A percentile compares a stretch with the other conserved stretches of the same genome.
These are phyloP conservation scores for Cladorrhinum sp. DNA, from an alignment of 2,329 filamentous ascomycete species.

Conservation along the genomic window DNA sequence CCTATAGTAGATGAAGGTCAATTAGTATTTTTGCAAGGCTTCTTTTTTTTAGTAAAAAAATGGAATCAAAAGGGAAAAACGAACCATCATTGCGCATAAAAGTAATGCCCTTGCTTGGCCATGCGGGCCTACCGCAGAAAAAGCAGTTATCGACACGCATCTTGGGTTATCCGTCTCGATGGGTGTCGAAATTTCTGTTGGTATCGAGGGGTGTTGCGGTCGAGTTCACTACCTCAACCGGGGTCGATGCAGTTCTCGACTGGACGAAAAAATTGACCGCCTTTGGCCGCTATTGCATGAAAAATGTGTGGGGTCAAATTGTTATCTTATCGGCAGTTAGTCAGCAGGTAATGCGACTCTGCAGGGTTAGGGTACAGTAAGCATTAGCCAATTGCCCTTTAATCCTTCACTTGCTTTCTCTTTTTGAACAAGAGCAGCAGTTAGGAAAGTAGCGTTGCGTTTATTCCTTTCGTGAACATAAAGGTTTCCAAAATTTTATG, in stretches of 20 bases:
- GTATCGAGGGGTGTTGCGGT: neutral
- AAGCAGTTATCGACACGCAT: slow-evolving; percentile 31
- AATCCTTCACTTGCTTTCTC: no score
- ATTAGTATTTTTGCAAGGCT: neutral
- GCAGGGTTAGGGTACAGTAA: slow-evolving; percentile 20
- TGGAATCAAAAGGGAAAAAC: slow-evolving; percentile 5
- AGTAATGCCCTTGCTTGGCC: slow-evolving; percentile 55
- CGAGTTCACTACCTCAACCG: no score
- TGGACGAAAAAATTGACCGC: slow-evolving; percentile 26
- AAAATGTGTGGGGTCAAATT: slow-evolving; percentile 21
- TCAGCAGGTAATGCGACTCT: neutral
- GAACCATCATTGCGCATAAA: slow-evolving; percentile 49
- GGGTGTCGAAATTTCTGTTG: slow-evolving; percentile 16
- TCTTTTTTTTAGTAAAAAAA: neutral
- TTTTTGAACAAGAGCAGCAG: no score
- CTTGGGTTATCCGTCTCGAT: slow-evolving; percentile 12
- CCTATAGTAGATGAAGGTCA: slow-evolving; percentile 27
- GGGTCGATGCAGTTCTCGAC: slow-evolving; percentile 12
- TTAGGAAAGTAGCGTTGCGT: no score
- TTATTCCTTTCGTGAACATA: no score
- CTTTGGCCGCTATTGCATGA: slow-evolving; percentile 10
- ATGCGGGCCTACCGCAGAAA: slow-evolving; percentile 41
- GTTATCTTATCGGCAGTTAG: slow-evolving; percentile 20
- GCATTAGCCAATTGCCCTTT: neutral
- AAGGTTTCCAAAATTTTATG: no score